Conservation (phyloP, 2,329 filamentous ascomycete genomes). For the Calonectria pseudoturangicola region DNA sequence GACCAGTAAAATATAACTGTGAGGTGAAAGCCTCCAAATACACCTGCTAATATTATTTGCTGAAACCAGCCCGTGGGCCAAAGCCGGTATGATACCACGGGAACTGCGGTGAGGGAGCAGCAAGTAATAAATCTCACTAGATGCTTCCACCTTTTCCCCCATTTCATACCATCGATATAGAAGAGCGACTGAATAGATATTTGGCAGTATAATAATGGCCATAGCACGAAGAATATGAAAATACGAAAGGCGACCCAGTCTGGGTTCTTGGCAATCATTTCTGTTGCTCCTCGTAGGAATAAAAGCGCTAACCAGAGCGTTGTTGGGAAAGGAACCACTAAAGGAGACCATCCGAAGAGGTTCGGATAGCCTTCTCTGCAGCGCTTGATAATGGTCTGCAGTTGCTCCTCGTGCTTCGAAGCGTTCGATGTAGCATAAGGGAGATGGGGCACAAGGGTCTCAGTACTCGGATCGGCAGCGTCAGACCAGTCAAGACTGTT, state of each 20-base stretch:
- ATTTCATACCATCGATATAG: neutral
- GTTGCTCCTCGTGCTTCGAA: neutral
- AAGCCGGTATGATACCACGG: neutral
- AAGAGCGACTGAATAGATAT: slow-evolving; percentile 17
- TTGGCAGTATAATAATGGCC: slow-evolving; percentile 15
- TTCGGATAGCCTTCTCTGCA: neutral
- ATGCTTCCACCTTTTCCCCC: neutral
- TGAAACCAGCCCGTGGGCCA: neutral
- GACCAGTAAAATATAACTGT: slow-evolving; percentile 10
- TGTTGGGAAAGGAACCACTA: slow-evolving; percentile 2
- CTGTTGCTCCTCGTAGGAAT: neutral
- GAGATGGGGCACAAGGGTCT: neutral
- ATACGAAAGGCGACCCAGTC: slow-evolving; percentile 2
- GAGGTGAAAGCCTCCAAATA: neutral
- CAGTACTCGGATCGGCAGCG: neutral
- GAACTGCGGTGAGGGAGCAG: neutral
- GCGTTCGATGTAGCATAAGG: neutral
- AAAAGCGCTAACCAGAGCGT: slow-evolving; percentile 11
- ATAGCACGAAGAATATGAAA: neutral
- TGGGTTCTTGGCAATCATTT: neutral
- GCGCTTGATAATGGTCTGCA: neutral
- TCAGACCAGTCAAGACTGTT: neutral
- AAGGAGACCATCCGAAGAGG: slow-evolving; percentile 8
- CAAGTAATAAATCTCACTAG: neutral
- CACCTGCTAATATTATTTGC: neutral